These are phyloP conservation scores for Picocystis sp. DNA, from an alignment of 163 green algal species.

Conservation along the genomic window DNA sequence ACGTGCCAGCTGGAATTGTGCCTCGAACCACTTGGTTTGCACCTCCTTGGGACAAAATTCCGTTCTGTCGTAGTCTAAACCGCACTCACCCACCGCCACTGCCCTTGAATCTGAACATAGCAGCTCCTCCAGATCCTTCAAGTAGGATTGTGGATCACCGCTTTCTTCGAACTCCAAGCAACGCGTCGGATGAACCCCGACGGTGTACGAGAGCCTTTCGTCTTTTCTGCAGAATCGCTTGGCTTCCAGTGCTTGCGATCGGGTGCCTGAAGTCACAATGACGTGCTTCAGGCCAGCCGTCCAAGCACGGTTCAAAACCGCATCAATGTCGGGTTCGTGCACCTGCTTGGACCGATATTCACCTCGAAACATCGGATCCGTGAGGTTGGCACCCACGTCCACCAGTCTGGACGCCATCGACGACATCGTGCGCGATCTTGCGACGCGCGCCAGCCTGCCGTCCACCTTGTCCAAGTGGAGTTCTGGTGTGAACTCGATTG, in stretches of 20 bases:
- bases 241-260: conserved; percentile 30
- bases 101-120: conserved; percentile 1
- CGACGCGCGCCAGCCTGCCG: too few relatives aligned
- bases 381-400: conserved; percentile 63
- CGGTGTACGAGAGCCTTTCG: conserved; percentile 53
- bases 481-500: too few relatives aligned
- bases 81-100: conserved; percentile 68
- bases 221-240: conserved; percentile 33
- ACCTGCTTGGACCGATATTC: conserved; percentile 44
- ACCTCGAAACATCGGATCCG: conserved; percentile 51
- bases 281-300: conserved; percentile 41
- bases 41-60: conserved; percentile 48
- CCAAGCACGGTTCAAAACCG: conserved; percentile 47
- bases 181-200: conserved; percentile 66
- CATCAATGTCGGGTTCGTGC: conserved; percentile 43
- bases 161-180: conserved; percentile 46
- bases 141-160: conserved; percentile 12
- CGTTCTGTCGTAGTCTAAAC: conserved; percentile 49
- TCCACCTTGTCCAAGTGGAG: too few relatives aligned
- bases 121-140: conserved; percentile 19
- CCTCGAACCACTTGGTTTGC: conserved; percentile 38
- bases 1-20: conserved; percentile 37
- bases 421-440: too few relatives aligned
- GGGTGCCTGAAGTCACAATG: conserved; percentile 53
- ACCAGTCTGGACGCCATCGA: neutral